phyloP scores from a whole-genome alignment of 169 alveolate species.

The Theileria parva region DNA sequence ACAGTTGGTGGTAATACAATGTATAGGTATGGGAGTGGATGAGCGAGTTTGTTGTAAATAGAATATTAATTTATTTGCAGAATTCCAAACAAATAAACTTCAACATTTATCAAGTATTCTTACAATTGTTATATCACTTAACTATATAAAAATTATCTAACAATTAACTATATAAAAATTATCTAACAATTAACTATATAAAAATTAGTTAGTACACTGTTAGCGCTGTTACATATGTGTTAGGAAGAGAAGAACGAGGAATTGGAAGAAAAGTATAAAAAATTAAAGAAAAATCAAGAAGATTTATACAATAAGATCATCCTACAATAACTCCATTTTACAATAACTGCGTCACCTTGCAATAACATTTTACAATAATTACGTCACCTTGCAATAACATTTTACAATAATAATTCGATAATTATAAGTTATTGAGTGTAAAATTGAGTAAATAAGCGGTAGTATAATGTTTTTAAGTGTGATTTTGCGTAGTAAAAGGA shows the following conservation, averaged over 20 bases:
- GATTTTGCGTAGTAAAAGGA: constrained; percentile 5
- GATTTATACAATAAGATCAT: not conserved
- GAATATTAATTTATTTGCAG: not conserved
- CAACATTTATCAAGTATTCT: not conserved
- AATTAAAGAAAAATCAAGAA: constrained; percentile 26
- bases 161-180: not conserved
- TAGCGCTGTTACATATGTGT: not conserved
- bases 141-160: too few species aligned
- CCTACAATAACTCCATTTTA: constrained; percentile 6
- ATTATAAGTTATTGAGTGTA: too few species aligned
- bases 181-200: not conserved
- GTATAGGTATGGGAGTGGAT: not conserved
- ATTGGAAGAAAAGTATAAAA: constrained; percentile 33
- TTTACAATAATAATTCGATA: too few species aligned
- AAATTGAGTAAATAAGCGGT: too few species aligned
- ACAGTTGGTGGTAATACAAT: too few species aligned
- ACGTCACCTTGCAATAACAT: too few species aligned
- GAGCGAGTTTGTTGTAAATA: not conserved
- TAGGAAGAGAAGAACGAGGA: constrained; percentile 32
- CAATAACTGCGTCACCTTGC: too few species aligned
- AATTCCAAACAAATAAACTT: not conserved
- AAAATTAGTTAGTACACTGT: too few species aligned
- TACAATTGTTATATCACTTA: too few species aligned
- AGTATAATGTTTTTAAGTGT: not conserved
- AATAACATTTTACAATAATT: too few species aligned